Conservation (phyloP, 2,329 filamentous ascomycete genomes). For the Venturia nashicola region DNA sequence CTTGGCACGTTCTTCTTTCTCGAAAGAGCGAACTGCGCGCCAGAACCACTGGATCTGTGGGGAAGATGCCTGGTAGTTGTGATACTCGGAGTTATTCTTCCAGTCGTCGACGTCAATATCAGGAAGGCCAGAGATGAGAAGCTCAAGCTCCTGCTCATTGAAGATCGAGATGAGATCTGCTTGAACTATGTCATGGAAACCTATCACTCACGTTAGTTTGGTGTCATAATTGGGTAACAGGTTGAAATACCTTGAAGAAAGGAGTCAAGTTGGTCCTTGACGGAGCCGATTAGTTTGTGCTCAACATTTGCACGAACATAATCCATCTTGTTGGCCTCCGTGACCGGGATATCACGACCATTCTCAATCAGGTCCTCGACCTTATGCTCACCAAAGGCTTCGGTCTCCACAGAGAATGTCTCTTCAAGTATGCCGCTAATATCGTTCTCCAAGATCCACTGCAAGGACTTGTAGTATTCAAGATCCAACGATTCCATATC, state of each 20-base stretch:
- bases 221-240: neutral
- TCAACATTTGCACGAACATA: conserved; percentile 92
- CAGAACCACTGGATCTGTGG: conserved; percentile 99
- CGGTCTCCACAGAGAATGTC: conserved; percentile 87
- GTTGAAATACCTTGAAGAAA: conserved; percentile 61
- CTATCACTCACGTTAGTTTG: conserved; percentile 25
- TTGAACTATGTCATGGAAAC: conserved; percentile 97
- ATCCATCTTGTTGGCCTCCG: conserved; percentile 96
- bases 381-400: conserved; percentile 83
- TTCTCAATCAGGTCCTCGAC: conserved; percentile 78
- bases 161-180: conserved; percentile 92
- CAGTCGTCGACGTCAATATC: conserved; percentile 98
- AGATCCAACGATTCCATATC: conserved; percentile 98
- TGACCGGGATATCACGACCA: conserved; percentile 84
- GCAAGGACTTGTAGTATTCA: conserved; percentile 96
- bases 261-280: conserved; percentile 85
- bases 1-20: conserved; percentile 97
- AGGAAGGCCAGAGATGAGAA: conserved; percentile 90
- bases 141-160: conserved; percentile 93
- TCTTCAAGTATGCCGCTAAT: conserved; percentile 97
- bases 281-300: conserved; percentile 81
- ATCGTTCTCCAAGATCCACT: conserved; percentile 98
- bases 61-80: conserved; percentile 90
- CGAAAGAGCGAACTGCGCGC: conserved; percentile 91
- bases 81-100: conserved; percentile 98